These are phyloP conservation scores for Paramecium pentaurelia DNA, from an alignment of 73 alveolate genomes.

Conservation along the genomic window DNA sequence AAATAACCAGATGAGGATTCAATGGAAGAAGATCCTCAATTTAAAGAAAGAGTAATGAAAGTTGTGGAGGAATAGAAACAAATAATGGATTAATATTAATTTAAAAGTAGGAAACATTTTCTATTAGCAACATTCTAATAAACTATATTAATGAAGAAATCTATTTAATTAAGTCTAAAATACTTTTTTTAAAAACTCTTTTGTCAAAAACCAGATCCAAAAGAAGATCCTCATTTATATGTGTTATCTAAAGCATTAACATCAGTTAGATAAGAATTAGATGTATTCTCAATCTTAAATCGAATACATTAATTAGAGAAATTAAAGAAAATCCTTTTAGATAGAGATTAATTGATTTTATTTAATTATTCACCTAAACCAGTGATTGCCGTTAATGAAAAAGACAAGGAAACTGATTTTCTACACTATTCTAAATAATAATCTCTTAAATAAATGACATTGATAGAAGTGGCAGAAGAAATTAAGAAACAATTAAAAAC, in stretches of 20 bases:
- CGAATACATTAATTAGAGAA: not conserved
- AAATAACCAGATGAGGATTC: not conserved
- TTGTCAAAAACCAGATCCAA: not conserved
- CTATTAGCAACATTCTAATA: not conserved
- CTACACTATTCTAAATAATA: not conserved
- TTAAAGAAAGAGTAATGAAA: not conserved
- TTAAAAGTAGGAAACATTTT: not conserved
- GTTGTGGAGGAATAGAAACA: not conserved
- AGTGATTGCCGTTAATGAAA: not conserved
- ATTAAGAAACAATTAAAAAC: not conserved
- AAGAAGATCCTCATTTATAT: not conserved
- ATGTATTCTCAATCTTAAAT: not conserved
- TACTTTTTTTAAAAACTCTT: not conserved
- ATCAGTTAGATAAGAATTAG: not conserved
- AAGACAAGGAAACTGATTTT: not conserved
- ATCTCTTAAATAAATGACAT: not conserved
- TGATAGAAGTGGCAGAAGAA: not conserved
- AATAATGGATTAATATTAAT: not conserved
- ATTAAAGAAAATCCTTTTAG: not conserved
- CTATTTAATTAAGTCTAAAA: not conserved
- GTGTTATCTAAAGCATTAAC: not conserved
- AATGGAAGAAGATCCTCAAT: not conserved
- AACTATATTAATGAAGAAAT: not conserved
- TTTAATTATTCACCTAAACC: slow-evolving; percentile 40
- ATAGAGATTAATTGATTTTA: not conserved